Conservation (phyloP, 2,329 filamentous ascomycete genomes). For the Botrytis byssoidea region DNA sequence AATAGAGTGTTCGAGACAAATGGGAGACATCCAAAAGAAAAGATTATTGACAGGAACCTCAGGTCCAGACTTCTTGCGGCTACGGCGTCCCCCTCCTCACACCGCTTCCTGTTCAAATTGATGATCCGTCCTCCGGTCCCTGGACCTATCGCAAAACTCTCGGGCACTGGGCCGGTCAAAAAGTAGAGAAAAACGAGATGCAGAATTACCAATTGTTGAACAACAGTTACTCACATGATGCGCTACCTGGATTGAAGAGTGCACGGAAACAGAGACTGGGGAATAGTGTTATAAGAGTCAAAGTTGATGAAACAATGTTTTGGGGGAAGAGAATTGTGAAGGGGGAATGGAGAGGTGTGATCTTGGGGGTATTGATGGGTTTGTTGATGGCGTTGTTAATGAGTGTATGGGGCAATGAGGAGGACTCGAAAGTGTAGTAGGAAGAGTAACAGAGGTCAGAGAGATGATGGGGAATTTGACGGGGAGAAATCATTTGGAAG, state of each 20-base stretch:
- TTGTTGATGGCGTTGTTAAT: background rate
- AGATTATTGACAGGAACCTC: constrained; percentile 32
- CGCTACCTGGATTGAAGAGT: constrained; percentile 5
- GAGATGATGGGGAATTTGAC: constrained; percentile 2
- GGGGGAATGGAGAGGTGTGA: constrained; percentile 14
- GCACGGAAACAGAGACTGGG: background rate
- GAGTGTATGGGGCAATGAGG: background rate
- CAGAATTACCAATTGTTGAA: background rate
- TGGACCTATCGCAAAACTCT: constrained; percentile 14
- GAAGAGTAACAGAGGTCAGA: background rate
- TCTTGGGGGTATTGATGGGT: background rate
- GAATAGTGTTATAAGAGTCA: background rate
- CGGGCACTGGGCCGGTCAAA: background rate
- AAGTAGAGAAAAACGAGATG: background rate
- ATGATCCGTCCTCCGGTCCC: background rate
- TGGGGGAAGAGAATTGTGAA: background rate
- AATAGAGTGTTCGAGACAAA: too few relatives aligned
- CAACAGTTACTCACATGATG: constrained; percentile 10
- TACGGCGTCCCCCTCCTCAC: constrained; percentile 54
- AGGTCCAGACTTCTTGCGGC: constrained; percentile 66
- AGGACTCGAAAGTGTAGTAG: background rate
- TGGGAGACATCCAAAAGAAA: background rate
- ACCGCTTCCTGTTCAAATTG: background rate
- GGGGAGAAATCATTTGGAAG: background rate
- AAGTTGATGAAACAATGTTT: background rate